Evolutionary conservation across 176 grass and related monocot species (phyloP).

Genomic region (Phyllostachys edulis): DNA sequence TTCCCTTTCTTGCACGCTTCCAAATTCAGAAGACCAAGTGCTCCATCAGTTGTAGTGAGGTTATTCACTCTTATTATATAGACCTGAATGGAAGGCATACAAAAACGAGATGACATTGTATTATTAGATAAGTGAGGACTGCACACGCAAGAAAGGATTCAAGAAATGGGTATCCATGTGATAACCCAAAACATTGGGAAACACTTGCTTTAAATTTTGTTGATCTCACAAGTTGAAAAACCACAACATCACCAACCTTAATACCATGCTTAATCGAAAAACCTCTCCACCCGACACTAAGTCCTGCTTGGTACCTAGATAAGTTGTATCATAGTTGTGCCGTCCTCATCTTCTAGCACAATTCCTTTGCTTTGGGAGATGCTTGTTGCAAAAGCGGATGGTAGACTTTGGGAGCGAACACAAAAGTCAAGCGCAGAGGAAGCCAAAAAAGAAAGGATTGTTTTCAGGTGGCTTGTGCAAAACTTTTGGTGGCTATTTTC

Average conservation of each 20-base stretch:
- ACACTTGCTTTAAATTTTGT: slow-evolving; percentile 44
- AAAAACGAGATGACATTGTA: background rate
- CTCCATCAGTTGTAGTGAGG: slow-evolving; percentile 33
- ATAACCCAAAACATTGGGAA: background rate
- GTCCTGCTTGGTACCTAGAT: slow-evolving; percentile 37
- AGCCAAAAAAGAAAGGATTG: background rate
- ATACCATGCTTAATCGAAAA: slow-evolving; percentile 40
- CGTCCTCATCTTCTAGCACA: slow-evolving; percentile 47
- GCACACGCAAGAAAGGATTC: background rate
- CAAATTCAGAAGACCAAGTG: slow-evolving; percentile 13
- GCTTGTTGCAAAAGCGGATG: slow-evolving; percentile 42
- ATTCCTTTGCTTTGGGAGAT: slow-evolving; percentile 39
- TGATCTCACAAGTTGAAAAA: slow-evolving; percentile 41
- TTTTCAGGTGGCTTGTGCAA: background rate
- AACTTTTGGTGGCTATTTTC: background rate
- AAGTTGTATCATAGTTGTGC: background rate
- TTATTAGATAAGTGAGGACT: background rate
- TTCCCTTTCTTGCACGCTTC: slow-evolving; percentile 25
- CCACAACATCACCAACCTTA: slow-evolving; percentile 38
- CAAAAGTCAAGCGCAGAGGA: slow-evolving; percentile 5
- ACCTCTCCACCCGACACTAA: slow-evolving; percentile 50
- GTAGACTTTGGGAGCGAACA: slow-evolving; percentile 34
- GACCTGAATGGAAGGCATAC: slow-evolving; percentile 18
- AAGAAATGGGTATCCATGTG: slow-evolving; percentile 14
- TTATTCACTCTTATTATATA: slow-evolving; percentile 33